A percentile compares a stretch with the other conserved stretches of the same genome.
Conservation (phyloP, 140 eudicot genomes). For the Stevia rebaudiana region DNA sequence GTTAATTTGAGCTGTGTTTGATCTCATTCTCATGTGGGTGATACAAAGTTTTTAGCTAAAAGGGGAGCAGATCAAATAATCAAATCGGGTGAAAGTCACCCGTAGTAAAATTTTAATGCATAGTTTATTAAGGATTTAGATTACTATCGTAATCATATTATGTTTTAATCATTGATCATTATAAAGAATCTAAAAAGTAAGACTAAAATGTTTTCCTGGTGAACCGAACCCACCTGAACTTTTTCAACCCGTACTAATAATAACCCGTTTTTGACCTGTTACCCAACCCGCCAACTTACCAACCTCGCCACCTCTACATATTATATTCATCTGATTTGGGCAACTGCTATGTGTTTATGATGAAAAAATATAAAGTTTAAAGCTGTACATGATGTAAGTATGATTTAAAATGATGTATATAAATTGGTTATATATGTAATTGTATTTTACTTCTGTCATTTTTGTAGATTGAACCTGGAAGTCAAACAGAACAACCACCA, state of each 20-base stretch:
- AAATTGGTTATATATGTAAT: not conserved
- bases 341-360: slow-evolving; percentile 6
- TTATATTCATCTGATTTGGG: not conserved
- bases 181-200: not conserved
- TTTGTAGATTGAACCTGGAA: slow-evolving; percentile 87
- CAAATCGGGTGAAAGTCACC: not conserved
- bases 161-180: not conserved
- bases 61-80: not conserved
- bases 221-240: not conserved
- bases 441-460: slow-evolving; percentile 6
- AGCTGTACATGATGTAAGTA: slow-evolving; percentile 8
- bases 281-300: not conserved
- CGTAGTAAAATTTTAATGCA: not conserved
- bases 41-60: not conserved
- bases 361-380: not conserved
- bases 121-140: not conserved
- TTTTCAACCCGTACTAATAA: not conserved
- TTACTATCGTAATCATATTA: not conserved
- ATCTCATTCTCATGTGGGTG: not conserved
- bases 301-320: not conserved
- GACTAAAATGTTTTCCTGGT: not conserved
- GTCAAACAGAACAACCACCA: slow-evolving; percentile 96
- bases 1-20: not conserved
- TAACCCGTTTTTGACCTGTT: not conserved
- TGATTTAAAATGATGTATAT: slow-evolving; percentile 12